phyloP scores from a whole-genome alignment of 202 grass and related monocot genomes.

The Saccharum hybrid region DNA sequence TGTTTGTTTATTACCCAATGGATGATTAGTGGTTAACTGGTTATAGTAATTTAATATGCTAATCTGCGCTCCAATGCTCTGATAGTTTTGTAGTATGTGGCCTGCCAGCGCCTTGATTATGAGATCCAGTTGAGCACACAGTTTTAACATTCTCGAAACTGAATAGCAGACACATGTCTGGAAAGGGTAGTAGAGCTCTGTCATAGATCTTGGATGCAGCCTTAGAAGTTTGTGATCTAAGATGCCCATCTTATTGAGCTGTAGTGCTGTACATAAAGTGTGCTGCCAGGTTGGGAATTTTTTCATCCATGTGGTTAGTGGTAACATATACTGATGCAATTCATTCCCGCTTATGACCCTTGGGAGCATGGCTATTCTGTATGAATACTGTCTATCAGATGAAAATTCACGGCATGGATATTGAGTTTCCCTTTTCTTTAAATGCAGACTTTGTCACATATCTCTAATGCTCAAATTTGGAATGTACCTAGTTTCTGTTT shows the following conservation, averaged over 20 bases:
- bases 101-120: background rate
- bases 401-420: background rate
- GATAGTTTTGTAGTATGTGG: background rate
- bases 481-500: slow-evolving; percentile 27
- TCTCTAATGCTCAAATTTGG: slow-evolving; percentile 17
- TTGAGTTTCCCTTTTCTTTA: slow-evolving; percentile 2
- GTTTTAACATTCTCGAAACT: slow-evolving; percentile 6
- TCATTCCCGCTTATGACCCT: background rate
- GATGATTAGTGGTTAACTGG: background rate
- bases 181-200: slow-evolving; percentile 2
- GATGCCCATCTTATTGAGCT: background rate
- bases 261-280: background rate
- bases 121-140: background rate
- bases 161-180: background rate
- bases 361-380: slow-evolving; percentile 3
- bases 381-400: slow-evolving; percentile 10
- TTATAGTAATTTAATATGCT: slow-evolving; percentile 10
- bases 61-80: slow-evolving; percentile 12
- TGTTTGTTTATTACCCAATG: slow-evolving; percentile 28
- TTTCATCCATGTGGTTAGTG: slow-evolving; percentile 2
- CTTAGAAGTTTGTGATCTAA: slow-evolving; percentile 22
- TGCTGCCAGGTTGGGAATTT: background rate
- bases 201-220: slow-evolving; percentile 24
- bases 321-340: background rate
- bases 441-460: background rate